A percentile compares a stretch with the other conserved stretches of the same genome.
phyloP scores from a whole-genome alignment of 768 basidiomycete species.

The Lactifluus hygrophoroides region DNA sequence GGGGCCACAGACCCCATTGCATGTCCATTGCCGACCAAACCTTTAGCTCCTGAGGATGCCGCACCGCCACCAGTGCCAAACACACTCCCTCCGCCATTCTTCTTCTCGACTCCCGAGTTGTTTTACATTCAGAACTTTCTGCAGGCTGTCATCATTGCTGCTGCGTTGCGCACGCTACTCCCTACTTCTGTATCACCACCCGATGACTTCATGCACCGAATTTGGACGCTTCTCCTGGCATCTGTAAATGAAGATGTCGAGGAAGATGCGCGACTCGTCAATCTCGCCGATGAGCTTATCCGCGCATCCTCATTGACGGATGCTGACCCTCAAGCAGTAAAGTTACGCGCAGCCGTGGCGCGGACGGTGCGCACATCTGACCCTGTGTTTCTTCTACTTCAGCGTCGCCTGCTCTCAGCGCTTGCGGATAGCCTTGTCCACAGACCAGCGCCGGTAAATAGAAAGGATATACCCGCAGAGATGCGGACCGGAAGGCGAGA shows the following conservation, averaged over 20 bases:
- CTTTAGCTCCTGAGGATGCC: conserved; percentile 6
- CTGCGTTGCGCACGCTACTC: conserved; percentile 49
- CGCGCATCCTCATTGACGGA: conserved; percentile 36
- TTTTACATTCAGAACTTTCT: conserved; percentile 58
- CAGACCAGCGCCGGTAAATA: not conserved
- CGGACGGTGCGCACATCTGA: conserved; percentile 53
- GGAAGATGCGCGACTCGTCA: conserved; percentile 46
- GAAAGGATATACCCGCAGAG: conserved; percentile 4
- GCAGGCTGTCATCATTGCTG: conserved; percentile 60
- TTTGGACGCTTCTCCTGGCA: conserved; percentile 56
- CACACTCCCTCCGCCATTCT: conserved; percentile 54
- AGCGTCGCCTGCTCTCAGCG: conserved; percentile 45
- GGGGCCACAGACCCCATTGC: conserved; percentile 34
- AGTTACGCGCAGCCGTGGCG: conserved; percentile 51
- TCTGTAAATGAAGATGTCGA: conserved; percentile 40
- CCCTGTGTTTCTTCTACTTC: conserved; percentile 59
- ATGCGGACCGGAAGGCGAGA: conserved; percentile 14
- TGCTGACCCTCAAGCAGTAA: conserved; percentile 40
- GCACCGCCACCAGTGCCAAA: conserved; percentile 27
- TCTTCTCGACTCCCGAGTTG: conserved; percentile 47
- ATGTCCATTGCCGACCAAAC: conserved; percentile 21
- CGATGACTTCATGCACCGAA: conserved; percentile 43
- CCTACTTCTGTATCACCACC: conserved; percentile 24
- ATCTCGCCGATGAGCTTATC: conserved; percentile 68
- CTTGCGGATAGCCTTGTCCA: conserved; percentile 26